A percentile compares a stretch with the other conserved stretches of the same genome.
These are phyloP conservation scores for Tylopilus orsonianus DNA, from an alignment of 1,284 basidiomycete species.

Conservation along the genomic window DNA sequence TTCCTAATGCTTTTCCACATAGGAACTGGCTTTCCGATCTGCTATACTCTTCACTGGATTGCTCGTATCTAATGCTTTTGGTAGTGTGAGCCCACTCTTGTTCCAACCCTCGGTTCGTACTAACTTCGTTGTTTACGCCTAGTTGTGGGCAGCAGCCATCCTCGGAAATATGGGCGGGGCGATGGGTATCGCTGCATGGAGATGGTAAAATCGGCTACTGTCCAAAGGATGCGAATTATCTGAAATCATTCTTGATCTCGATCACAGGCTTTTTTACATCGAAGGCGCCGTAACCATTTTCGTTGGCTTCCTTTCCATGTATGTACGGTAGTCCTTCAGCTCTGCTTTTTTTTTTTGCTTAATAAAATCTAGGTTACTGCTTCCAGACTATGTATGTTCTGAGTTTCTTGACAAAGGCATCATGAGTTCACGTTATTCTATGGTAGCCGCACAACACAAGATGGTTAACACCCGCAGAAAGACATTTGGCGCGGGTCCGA, in stretches of 20 bases:
- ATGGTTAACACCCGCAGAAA: constrained; percentile 60
- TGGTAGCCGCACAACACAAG: constrained; percentile 61
- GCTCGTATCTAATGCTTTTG: constrained; percentile 78
- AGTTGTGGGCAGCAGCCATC: constrained; percentile 71
- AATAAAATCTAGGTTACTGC: constrained; percentile 39
- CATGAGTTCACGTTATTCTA: not conserved
- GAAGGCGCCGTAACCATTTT: constrained; percentile 59
- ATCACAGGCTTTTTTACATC: too few relatives aligned
- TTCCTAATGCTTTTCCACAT: not conserved
- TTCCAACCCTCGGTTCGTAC: too few relatives aligned
- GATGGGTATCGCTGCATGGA: constrained; percentile 69
- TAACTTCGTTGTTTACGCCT: too few relatives aligned
- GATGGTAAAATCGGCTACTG: constrained; percentile 60
- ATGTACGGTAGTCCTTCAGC: constrained; percentile 18
- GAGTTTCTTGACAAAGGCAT: not conserved
- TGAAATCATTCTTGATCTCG: too few relatives aligned
- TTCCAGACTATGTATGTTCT: constrained; percentile 51
- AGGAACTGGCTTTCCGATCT: constrained; percentile 69
- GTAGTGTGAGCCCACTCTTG: constrained; percentile 47
- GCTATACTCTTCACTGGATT: constrained; percentile 69
- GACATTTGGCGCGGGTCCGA: constrained; percentile 65
- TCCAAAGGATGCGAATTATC: too few relatives aligned
- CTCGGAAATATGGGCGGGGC: constrained; percentile 67
- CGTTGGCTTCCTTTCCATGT: constrained; percentile 59
- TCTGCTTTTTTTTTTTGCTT: not conserved